Percentiles rank a stretch among this genome's conserved stretches.
These are phyloP conservation scores for Gossypium aridum DNA, from an alignment of 441 rosid species.

Conservation along the genomic window DNA sequence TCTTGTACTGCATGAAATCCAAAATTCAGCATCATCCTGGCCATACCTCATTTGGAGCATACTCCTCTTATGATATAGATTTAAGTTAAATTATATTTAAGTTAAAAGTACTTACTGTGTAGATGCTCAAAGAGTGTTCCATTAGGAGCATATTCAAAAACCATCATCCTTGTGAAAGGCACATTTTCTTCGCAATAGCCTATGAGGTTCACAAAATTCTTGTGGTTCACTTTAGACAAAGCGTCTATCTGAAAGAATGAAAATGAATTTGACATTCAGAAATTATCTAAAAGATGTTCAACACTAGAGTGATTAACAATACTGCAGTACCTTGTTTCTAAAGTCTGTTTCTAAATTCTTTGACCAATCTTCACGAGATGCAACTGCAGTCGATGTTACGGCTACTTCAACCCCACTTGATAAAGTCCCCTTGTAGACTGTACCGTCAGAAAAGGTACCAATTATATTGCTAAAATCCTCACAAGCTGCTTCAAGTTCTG, in stretches of 20 bases:
- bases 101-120: constrained; percentile 50
- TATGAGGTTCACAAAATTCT: constrained; percentile 81
- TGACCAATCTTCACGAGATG: constrained; percentile 62
- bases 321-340: constrained; percentile 62
- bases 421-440: constrained; percentile 80
- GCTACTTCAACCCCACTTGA: constrained; percentile 92
- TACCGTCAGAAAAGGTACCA: constrained; percentile 61
- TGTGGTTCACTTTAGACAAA: constrained; percentile 79
- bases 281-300: neutral
- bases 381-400: constrained; percentile 47
- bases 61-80: neutral
- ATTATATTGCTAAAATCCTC: constrained; percentile 97
- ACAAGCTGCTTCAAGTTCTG: constrained; percentile 89
- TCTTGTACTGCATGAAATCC: constrained; percentile 56
- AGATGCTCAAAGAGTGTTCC: constrained; percentile 95
- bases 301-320: neutral
- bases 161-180: constrained; percentile 88
- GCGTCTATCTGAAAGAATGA: constrained; percentile 53
- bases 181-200: constrained; percentile 81
- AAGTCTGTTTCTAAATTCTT: constrained; percentile 57
- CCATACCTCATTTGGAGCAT: neutral
- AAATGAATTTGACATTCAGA: neutral
- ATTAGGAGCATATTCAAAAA: constrained; percentile 92
- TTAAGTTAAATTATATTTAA: too few species aligned
- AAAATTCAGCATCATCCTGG: constrained; percentile 5